phyloP scores from a whole-genome alignment of 2,329 filamentous ascomycete genomes.

The Tolypocladium inflatum region DNA sequence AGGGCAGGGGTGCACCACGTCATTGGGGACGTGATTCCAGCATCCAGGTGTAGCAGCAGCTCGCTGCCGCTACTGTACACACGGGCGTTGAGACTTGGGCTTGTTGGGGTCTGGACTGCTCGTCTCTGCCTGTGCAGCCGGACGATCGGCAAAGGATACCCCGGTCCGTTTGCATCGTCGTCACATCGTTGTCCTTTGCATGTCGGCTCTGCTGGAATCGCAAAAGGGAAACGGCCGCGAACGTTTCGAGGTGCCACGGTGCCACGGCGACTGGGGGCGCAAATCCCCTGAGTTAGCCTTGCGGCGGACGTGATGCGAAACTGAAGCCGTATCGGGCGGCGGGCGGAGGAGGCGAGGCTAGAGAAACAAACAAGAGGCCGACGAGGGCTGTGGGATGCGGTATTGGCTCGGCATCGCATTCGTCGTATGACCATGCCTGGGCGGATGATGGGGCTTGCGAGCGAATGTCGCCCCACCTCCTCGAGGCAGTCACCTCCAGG shows the following conservation, averaged over 20 bases:
- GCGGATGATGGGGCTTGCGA: background rate
- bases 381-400: too few species aligned
- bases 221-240: background rate
- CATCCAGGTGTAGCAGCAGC: too few species aligned
- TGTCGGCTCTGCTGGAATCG: background rate
- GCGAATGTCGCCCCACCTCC: too few species aligned
- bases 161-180: background rate
- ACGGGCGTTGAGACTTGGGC: background rate
- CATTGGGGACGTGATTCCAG: background rate
- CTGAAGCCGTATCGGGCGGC: background rate
- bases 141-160: background rate
- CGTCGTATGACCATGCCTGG: background rate
- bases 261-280: background rate
- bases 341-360: background rate
- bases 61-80: too few species aligned
- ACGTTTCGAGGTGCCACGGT: background rate
- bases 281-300: background rate
- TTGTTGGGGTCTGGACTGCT: background rate
- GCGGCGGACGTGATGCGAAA: background rate
- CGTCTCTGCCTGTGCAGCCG: background rate
- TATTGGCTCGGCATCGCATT: background rate
- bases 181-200: background rate
- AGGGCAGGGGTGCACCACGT: background rate
- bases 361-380: background rate
- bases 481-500: too few species aligned